phyloP scores from a whole-genome alignment of 495 filamentous ascomycete species.

The Hyaloscypha hepaticicola region DNA sequence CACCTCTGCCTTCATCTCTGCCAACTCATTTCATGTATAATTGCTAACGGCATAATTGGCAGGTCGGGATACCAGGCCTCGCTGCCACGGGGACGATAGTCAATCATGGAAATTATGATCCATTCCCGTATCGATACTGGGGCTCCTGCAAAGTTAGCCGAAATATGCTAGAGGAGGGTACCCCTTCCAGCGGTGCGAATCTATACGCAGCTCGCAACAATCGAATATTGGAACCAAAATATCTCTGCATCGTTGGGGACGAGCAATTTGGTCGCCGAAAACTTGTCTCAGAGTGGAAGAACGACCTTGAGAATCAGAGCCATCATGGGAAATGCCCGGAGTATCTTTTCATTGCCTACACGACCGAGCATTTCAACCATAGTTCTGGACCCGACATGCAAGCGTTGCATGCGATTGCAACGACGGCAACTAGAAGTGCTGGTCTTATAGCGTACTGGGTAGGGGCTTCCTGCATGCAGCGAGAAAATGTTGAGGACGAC shows the following conservation, averaged over 20 bases:
- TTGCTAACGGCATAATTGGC: too few species aligned
- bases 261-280: too few species aligned
- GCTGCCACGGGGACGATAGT: neutral
- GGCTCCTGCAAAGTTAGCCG: slow-evolving; percentile 1
- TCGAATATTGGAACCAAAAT: neutral
- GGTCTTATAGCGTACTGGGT: slow-evolving; percentile 40
- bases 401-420: too few species aligned
- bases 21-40: too few species aligned
- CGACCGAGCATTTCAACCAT: neutral
- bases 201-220: neutral
- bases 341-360: slow-evolving; percentile 7
- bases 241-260: neutral
- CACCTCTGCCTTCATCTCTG: too few species aligned
- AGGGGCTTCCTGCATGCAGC: slow-evolving; percentile 21
- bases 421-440: slow-evolving; percentile 14
- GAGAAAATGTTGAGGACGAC: neutral
- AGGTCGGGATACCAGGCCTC: neutral
- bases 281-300: slow-evolving; percentile 1
- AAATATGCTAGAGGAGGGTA: neutral
- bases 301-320: neutral
- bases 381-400: too few species aligned
- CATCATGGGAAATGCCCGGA: neutral
- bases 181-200: neutral
- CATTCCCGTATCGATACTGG: slow-evolving; percentile 9
- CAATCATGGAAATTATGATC: neutral